These are phyloP conservation scores for Didymella keratinophila DNA, from an alignment of 2,329 filamentous ascomycete genomes.

Conservation along the genomic window DNA sequence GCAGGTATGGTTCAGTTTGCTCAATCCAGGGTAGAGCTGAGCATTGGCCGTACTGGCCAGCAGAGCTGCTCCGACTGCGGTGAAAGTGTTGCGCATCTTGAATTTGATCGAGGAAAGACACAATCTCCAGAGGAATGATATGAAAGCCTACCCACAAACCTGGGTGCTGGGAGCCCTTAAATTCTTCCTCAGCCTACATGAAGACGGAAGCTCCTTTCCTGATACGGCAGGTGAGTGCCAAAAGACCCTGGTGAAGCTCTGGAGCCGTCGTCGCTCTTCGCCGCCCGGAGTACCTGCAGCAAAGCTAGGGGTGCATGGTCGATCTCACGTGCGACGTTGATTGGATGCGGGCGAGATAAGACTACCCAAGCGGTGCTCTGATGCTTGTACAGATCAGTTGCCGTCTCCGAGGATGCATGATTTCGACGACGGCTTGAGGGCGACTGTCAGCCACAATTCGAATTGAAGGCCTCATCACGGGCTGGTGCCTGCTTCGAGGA, in stretches of 20 bases:
- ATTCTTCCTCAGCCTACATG: constrained; percentile 15
- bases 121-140: constrained; percentile 10
- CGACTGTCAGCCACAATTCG: constrained; percentile 14
- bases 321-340: constrained; percentile 41
- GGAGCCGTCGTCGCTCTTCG: constrained; percentile 22
- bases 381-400: constrained; percentile 28
- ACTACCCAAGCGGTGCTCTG: constrained; percentile 26
- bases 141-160: constrained; percentile 19
- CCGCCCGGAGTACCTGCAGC: constrained; percentile 42
- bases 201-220: constrained; percentile 40
- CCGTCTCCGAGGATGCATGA: constrained; percentile 26
- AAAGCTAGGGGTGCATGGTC: constrained; percentile 27
- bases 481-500: constrained; percentile 10
- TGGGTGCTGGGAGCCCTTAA: constrained; percentile 18
- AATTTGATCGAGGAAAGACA: constrained; percentile 5
- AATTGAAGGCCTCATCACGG: constrained; percentile 4
- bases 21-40: constrained; percentile 57
- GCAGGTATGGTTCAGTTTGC: constrained; percentile 65
- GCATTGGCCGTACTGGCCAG: constrained; percentile 40
- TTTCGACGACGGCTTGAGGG: constrained; percentile 1
- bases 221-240: constrained; percentile 41
- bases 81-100: constrained; percentile 34
- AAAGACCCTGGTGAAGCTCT: constrained; percentile 15
- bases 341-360: constrained; percentile 41
- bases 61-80: constrained; percentile 30